These are phyloP conservation scores for Peniophora sp. DNA, from an alignment of 1,284 basidiomycete species.

Conservation along the genomic window DNA sequence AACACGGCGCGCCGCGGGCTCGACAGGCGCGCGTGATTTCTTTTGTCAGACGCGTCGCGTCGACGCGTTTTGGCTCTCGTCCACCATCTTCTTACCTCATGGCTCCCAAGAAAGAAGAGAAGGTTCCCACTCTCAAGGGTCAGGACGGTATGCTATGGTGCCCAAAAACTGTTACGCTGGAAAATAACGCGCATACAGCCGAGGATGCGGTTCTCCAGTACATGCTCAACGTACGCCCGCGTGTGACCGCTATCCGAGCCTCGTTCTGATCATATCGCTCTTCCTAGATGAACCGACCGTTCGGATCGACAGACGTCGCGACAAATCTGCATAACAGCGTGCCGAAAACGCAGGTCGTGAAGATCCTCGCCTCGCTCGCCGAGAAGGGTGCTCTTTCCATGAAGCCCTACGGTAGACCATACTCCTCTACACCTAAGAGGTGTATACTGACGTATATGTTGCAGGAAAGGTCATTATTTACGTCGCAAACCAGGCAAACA, in stretches of 20 bases:
- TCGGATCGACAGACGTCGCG: conserved; percentile 78
- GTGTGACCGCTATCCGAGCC: conserved; percentile 2
- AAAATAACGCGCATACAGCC: conserved; percentile 28
- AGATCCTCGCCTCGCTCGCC: conserved; percentile 70
- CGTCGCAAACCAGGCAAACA: conserved; percentile 65
- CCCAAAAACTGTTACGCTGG: not conserved
- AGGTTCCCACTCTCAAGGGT: conserved; percentile 56
- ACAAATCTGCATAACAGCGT: conserved; percentile 84
- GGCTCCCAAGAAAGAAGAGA: conserved; percentile 38
- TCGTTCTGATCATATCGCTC: too few species aligned
- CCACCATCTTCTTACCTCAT: conserved; percentile 14
- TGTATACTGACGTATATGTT: not conserved
- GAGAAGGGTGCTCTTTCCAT: conserved; percentile 71
- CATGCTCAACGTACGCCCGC: conserved; percentile 63
- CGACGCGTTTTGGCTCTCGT: conserved; percentile 1
- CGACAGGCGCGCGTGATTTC: conserved; percentile 4
- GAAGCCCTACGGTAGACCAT: conserved; percentile 67
- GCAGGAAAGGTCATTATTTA: conserved; percentile 45
- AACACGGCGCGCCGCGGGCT: not conserved
- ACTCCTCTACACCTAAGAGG: not conserved
- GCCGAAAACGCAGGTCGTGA: conserved; percentile 74
- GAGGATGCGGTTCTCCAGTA: conserved; percentile 71
- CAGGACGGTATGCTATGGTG: conserved; percentile 47
- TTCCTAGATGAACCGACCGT: conserved; percentile 75
- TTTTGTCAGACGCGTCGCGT: not conserved